A percentile compares a stretch with the other conserved stretches of the same genome.
These are phyloP conservation scores for Aspergillus tanneri DNA, from an alignment of 2,329 filamentous ascomycete genomes.

Conservation along the genomic window DNA sequence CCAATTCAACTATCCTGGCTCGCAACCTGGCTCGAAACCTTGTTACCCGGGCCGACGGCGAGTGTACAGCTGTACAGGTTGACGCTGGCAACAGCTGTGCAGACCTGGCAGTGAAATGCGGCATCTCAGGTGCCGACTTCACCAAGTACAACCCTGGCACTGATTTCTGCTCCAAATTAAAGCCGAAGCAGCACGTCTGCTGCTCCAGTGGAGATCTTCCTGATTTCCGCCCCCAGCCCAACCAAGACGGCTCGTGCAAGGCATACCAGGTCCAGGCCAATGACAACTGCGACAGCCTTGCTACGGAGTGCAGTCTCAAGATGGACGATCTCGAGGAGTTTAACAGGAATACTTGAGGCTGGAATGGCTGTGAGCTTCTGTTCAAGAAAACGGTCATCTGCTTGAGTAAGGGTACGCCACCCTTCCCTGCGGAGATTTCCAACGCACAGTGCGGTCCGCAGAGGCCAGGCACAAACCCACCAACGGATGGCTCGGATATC, in stretches of 20 bases:
- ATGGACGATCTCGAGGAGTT: constrained; percentile 37
- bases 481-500: constrained; percentile 30
- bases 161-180: constrained; percentile 19
- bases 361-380: constrained; percentile 41
- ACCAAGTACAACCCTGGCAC: constrained; percentile 10
- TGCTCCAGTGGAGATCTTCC: constrained; percentile 17
- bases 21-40: too few species aligned
- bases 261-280: constrained; percentile 32
- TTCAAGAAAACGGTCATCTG: constrained; percentile 38
- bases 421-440: constrained; percentile 39
- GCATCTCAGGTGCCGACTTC: constrained; percentile 14
- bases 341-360: constrained; percentile 51
- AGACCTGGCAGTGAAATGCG: constrained; percentile 13
- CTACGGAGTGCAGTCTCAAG: constrained; percentile 33
- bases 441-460: constrained; percentile 50
- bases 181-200: constrained; percentile 29
- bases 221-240: constrained; percentile 34
- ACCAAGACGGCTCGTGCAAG: constrained; percentile 40
- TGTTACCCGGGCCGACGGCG: not conserved
- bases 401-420: constrained; percentile 42
- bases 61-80: not conserved
- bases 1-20: not conserved
- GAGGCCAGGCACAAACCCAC: constrained; percentile 38
- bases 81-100: constrained; percentile 11
- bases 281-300: constrained; percentile 35